Conservation (phyloP, 129 eudicot species). For the Rutidosis leptorrhynchoides region DNA sequence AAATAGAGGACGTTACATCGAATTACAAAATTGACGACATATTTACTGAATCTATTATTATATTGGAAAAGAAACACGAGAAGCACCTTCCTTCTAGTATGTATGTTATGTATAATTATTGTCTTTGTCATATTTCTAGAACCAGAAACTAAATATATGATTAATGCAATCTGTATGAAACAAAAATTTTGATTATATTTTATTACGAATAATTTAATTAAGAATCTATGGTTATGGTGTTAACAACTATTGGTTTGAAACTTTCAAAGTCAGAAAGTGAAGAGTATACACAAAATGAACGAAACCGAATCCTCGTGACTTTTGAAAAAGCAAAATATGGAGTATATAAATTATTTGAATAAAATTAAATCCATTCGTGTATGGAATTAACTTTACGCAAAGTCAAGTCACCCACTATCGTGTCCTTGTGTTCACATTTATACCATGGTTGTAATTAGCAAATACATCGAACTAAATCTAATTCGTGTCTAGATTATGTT, state of each 20-base stretch:
- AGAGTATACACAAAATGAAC: too few relatives aligned
- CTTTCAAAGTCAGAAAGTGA: not conserved
- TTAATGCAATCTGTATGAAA: not conserved
- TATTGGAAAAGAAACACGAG: not conserved
- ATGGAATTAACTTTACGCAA: not conserved
- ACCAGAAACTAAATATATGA: not conserved
- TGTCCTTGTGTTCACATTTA: not conserved
- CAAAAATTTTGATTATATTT: not conserved
- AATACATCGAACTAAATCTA: too few relatives aligned
- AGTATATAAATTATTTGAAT: too few relatives aligned
- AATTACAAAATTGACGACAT: conserved; percentile 4
- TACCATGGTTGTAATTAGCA: not conserved
- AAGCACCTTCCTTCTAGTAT: not conserved
- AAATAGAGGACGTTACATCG: not conserved
- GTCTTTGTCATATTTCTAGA: not conserved
- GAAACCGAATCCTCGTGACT: not conserved
- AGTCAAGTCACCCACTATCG: conserved; percentile 1
- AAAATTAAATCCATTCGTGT: not conserved
- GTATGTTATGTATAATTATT: not conserved
- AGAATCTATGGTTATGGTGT: not conserved
- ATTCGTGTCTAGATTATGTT: too few relatives aligned
- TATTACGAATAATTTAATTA: too few relatives aligned
- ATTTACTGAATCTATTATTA: not conserved
- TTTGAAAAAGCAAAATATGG: not conserved
- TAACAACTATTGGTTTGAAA: not conserved